Percentiles rank a stretch among this genome's conserved stretches.
Evolutionary conservation across 208 protist species (phyloP).

Genomic region (Leishmania martiniquensis): DNA sequence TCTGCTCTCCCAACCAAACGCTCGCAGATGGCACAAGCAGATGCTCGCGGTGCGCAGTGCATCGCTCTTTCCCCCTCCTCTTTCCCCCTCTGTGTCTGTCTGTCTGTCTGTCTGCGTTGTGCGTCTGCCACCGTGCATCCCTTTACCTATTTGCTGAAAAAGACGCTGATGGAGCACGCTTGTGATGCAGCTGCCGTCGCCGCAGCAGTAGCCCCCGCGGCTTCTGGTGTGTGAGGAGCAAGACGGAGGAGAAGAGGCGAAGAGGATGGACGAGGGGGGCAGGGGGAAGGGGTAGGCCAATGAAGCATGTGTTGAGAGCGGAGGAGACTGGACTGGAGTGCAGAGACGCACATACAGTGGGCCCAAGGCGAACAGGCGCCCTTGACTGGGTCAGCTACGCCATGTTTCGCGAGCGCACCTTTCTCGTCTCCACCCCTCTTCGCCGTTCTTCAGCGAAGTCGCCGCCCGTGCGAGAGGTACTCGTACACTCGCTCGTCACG

Average conservation of each 20-base stretch:
- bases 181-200: neutral
- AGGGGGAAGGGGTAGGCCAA: neutral
- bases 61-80: too few species aligned
- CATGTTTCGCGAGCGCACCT: neutral
- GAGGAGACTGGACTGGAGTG: neutral
- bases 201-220: neutral
- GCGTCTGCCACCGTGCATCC: too few species aligned
- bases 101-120: conserved; percentile 2
- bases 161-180: neutral
- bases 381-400: neutral
- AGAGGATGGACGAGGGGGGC: too few species aligned
- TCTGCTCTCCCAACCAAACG: too few species aligned
- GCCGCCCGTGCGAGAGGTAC: conserved; percentile 22
- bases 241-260: neutral
- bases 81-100: conserved; percentile 1
- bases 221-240: neutral
- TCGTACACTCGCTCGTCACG: conserved; percentile 40
- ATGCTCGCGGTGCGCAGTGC: too few species aligned
- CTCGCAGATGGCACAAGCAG: too few species aligned
- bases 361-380: neutral
- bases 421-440: neutral
- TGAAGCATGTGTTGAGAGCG: neutral
- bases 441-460: conserved; percentile 12
- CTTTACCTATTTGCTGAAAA: too few species aligned
- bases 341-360: neutral